phyloP scores from a whole-genome alignment of 441 rosid species.

The Hura crepitans region DNA sequence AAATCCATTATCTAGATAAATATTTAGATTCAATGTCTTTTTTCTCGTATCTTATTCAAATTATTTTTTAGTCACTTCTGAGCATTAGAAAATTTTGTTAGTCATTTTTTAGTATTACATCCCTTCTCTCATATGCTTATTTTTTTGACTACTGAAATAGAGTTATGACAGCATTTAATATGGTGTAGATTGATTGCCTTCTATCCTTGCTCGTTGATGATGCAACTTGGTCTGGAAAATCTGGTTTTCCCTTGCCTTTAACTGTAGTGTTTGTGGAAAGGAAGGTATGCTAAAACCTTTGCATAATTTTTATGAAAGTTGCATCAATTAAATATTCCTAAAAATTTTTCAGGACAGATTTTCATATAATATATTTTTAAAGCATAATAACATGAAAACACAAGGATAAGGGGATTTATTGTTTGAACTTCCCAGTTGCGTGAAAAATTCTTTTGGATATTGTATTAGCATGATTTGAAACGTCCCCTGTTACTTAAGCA shows the following conservation, averaged over 20 bases:
- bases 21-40: background rate
- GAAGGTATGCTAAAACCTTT: constrained; percentile 27
- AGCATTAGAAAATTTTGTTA: too few relatives aligned
- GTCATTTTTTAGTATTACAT: background rate
- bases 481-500: too few relatives aligned
- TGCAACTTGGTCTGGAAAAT: constrained; percentile 32
- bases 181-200: constrained; percentile 34
- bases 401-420: background rate
- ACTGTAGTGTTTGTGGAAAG: constrained; percentile 40
- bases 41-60: background rate
- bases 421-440: too few relatives aligned
- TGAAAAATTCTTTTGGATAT: background rate
- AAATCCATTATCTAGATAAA: background rate
- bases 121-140: background rate
- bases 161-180: constrained; percentile 17
- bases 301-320: background rate
- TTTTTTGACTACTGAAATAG: background rate
- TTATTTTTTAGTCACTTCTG: background rate
- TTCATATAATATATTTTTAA: background rate
- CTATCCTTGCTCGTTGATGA: constrained; percentile 35
- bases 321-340: background rate
- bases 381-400: background rate
- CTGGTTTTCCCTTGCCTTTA: constrained; percentile 33
- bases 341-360: background rate
- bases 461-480: background rate